Percentiles rank a stretch among this genome's conserved stretches.
Conservation (phyloP, 495 filamentous ascomycete species). For the Tetracladium marchalianum region DNA sequence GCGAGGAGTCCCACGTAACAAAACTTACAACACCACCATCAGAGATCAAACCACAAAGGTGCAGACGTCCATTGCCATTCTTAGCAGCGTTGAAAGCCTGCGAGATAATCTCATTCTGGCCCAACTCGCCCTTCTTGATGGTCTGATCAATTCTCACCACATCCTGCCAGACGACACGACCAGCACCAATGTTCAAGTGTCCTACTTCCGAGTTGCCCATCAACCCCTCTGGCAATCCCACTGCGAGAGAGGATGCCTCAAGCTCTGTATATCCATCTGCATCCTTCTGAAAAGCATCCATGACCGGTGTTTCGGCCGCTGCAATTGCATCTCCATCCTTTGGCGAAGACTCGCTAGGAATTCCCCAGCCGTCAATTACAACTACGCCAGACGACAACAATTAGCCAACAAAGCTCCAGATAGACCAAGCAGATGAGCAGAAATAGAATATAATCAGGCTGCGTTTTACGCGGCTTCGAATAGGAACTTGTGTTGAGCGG, state of each 20-base stretch:
- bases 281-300: slow-evolving; percentile 72
- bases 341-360: slow-evolving; percentile 66
- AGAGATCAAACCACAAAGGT: slow-evolving; percentile 81
- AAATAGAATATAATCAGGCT: slow-evolving; percentile 33
- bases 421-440: slow-evolving; percentile 37
- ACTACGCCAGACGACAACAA: slow-evolving; percentile 49
- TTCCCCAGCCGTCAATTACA: slow-evolving; percentile 98
- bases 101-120: slow-evolving; percentile 66
- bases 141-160: slow-evolving; percentile 95
- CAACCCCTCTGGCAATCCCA: slow-evolving; percentile 88
- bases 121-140: slow-evolving; percentile 79
- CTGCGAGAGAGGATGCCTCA: slow-evolving; percentile 90
- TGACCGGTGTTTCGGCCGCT: slow-evolving; percentile 80
- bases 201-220: slow-evolving; percentile 99
- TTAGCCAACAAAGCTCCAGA: slow-evolving; percentile 44
- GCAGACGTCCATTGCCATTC: slow-evolving; percentile 81
- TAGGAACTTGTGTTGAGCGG: too few relatives aligned
- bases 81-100: slow-evolving; percentile 73
- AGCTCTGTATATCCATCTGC: slow-evolving; percentile 76
- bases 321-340: slow-evolving; percentile 89
- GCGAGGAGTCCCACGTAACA: background rate
- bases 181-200: slow-evolving; percentile 96
- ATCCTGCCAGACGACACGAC: slow-evolving; percentile 98
- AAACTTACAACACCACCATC: slow-evolving; percentile 77
- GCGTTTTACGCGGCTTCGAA: slow-evolving; percentile 11